These are phyloP conservation scores for Cryptococcus sp. DNA, from an alignment of 1,284 basidiomycete species.

Conservation along the genomic window DNA sequence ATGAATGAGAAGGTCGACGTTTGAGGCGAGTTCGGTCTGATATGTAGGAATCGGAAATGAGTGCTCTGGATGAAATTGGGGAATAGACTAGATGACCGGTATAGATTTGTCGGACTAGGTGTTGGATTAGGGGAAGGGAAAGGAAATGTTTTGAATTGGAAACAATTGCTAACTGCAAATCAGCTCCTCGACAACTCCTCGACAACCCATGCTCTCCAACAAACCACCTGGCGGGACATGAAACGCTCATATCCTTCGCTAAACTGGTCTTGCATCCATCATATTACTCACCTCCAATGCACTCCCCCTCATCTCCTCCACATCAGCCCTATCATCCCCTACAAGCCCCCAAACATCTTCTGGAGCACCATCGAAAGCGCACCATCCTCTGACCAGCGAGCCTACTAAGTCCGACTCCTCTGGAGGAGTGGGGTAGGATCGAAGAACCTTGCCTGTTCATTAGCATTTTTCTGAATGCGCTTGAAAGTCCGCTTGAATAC, in stretches of 20 bases:
- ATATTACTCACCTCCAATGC: slow-evolving; percentile 73
- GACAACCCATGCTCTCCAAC: too few relatives aligned
- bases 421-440: slow-evolving; percentile 58
- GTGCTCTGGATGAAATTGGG: slow-evolving; percentile 59
- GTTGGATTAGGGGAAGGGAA: slow-evolving; percentile 72
- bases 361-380: slow-evolving; percentile 73
- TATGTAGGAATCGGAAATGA: slow-evolving; percentile 82
- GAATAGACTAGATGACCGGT: slow-evolving; percentile 54
- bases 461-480: too few relatives aligned
- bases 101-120: slow-evolving; percentile 76
- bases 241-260: too few relatives aligned
- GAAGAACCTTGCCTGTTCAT: slow-evolving; percentile 64
- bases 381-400: slow-evolving; percentile 72
- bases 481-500: too few relatives aligned
- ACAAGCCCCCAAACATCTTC: slow-evolving; percentile 62
- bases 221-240: too few relatives aligned
- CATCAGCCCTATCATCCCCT: slow-evolving; percentile 54
- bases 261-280: too few relatives aligned
- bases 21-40: slow-evolving; percentile 44
- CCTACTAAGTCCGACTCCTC: slow-evolving; percentile 65
- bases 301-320: slow-evolving; percentile 60
- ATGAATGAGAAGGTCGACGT: slow-evolving; percentile 8
- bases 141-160: slow-evolving; percentile 74
- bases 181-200: not conserved
- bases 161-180: slow-evolving; percentile 70